Conservation (phyloP, 2,329 filamentous ascomycete species). For the Microsporum audouinii region DNA sequence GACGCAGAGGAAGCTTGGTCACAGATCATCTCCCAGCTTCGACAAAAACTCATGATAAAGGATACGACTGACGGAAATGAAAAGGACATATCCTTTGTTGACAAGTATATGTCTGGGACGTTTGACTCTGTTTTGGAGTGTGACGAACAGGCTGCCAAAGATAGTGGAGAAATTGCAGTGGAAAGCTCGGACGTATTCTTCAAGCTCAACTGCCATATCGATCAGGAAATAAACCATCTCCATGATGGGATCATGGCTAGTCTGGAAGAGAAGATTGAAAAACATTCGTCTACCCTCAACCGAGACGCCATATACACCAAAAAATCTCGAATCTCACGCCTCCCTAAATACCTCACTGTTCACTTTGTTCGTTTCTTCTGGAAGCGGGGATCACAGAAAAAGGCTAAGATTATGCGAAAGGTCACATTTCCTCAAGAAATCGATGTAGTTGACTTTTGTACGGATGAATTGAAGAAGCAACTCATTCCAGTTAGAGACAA, state of each 20-base stretch:
- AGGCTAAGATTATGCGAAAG: conserved; percentile 99
- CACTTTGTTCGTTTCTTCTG: conserved; percentile 98
- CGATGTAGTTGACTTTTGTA: conserved; percentile 89
- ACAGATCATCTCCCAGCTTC: conserved; percentile 76
- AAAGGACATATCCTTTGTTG: conserved; percentile 60
- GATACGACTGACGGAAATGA: conserved; percentile 32
- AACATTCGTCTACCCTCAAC: conserved; percentile 65
- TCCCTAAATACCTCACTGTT: conserved; percentile 91
- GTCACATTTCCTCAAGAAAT: conserved; percentile 91
- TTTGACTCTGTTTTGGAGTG: conserved; percentile 71
- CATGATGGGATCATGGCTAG: conserved; percentile 75
- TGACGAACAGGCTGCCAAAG: conserved; percentile 66
- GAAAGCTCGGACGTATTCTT: conserved; percentile 64
- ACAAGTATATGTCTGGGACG: conserved; percentile 77
- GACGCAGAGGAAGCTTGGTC: conserved; percentile 98
- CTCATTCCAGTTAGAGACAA: conserved; percentile 91
- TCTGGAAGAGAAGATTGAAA: conserved; percentile 81
- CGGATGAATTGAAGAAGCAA: conserved; percentile 70
- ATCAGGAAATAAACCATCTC: conserved; percentile 73
- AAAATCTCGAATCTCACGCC: conserved; percentile 72
- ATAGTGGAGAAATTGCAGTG: conserved; percentile 59
- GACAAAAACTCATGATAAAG: conserved; percentile 61
- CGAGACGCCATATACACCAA: conserved; percentile 81
- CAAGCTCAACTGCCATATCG: conserved; percentile 95
- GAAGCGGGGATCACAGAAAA: conserved; percentile 91